Conservation (phyloP, 2,329 filamentous ascomycete genomes). For the Cladosporium cucumerinum region DNA sequence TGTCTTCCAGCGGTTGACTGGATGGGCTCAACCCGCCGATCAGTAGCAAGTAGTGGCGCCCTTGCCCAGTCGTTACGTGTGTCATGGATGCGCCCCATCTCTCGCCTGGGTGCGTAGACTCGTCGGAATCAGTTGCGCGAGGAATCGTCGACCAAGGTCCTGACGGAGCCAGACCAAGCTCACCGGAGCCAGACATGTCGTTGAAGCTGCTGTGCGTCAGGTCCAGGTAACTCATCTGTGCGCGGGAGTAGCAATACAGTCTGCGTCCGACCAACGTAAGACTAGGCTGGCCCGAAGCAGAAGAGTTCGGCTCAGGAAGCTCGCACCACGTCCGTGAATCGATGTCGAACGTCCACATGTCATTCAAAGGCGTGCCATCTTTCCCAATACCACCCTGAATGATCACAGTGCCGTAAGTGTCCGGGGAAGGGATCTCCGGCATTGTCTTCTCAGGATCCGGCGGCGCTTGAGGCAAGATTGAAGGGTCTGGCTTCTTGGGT, state of each 20-base stretch:
- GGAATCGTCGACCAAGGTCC: constrained; percentile 40
- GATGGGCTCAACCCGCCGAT: constrained; percentile 43
- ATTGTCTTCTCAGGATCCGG: constrained; percentile 41
- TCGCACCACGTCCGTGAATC: constrained; percentile 48
- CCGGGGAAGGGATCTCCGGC: constrained; percentile 39
- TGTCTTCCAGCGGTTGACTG: constrained; percentile 36
- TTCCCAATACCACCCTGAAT: constrained; percentile 47
- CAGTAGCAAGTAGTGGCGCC: constrained; percentile 51
- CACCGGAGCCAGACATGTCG: constrained; percentile 16
- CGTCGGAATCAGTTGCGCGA: constrained; percentile 37
- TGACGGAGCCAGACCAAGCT: constrained; percentile 26
- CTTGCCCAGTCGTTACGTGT: constrained; percentile 50
- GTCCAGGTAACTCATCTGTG: constrained; percentile 22
- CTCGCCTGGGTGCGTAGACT: constrained; percentile 40
- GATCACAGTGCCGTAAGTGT: constrained; percentile 50
- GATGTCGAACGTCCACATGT: constrained; percentile 41
- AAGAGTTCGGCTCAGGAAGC: constrained; percentile 42
- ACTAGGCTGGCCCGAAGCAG: constrained; percentile 32
- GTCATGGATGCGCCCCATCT: constrained; percentile 45
- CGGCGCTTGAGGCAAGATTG: constrained; percentile 37
- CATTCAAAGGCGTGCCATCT: constrained; percentile 34
- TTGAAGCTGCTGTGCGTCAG: constrained; percentile 18
- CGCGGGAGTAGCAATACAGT: constrained; percentile 32
- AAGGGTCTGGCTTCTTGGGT: constrained; percentile 27
- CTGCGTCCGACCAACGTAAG: constrained; percentile 45